These are phyloP conservation scores for Cercospora brassicicola DNA, from an alignment of 2,329 filamentous ascomycete species.

Conservation along the genomic window DNA sequence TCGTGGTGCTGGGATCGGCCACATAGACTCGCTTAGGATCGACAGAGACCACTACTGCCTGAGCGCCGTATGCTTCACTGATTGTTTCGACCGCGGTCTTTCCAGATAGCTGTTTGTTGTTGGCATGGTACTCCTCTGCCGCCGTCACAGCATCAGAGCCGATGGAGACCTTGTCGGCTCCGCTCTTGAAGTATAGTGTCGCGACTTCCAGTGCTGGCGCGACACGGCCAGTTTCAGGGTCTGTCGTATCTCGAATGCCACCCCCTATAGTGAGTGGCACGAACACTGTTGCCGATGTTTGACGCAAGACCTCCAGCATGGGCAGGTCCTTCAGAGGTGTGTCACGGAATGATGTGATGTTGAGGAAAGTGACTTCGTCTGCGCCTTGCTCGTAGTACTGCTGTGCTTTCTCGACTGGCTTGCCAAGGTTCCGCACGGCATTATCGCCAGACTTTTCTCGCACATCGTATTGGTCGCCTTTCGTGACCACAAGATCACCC, in stretches of 20 bases:
- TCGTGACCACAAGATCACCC: slow-evolving; percentile 94
- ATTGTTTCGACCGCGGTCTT: slow-evolving; percentile 95
- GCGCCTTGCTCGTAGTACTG: slow-evolving; percentile 95
- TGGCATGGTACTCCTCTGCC: slow-evolving; percentile 83
- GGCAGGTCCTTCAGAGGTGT: slow-evolving; percentile 87
- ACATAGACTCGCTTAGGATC: slow-evolving; percentile 93
- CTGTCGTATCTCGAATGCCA: slow-evolving; percentile 88
- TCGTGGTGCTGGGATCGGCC: slow-evolving; percentile 63
- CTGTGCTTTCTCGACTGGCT: slow-evolving; percentile 91
- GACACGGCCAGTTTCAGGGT: slow-evolving; percentile 74
- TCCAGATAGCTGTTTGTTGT: slow-evolving; percentile 68
- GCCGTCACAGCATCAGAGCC: slow-evolving; percentile 91
- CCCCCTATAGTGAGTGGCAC: slow-evolving; percentile 94
- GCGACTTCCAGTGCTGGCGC: slow-evolving; percentile 92
- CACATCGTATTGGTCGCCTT: slow-evolving; percentile 98
- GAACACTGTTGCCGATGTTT: slow-evolving; percentile 87
- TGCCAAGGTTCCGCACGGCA: slow-evolving; percentile 86
- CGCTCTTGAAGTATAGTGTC: slow-evolving; percentile 94
- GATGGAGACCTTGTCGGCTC: slow-evolving; percentile 96
- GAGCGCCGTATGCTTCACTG: slow-evolving; percentile 87
- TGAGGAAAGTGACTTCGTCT: slow-evolving; percentile 95
- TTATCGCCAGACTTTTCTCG: slow-evolving; percentile 73
- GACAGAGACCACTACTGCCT: slow-evolving; percentile 93
- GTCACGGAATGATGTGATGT: slow-evolving; percentile 97
- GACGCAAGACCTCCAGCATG: slow-evolving; percentile 90